Conservation (phyloP, 441 rosid genomes). For the Arabidopsis hybrid region DNA sequence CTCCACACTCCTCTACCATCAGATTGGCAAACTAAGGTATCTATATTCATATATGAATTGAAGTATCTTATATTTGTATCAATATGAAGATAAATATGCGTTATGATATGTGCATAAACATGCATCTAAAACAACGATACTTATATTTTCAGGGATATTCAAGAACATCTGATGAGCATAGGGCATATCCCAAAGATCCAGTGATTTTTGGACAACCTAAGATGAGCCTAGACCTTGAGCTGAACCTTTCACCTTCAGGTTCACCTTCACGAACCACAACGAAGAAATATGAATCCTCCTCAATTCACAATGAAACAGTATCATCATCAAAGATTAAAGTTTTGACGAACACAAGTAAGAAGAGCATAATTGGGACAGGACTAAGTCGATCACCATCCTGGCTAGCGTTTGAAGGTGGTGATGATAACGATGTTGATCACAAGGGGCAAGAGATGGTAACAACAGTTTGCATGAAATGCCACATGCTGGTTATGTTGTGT, state of each 20-base stretch:
- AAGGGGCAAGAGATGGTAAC: constrained; percentile 75
- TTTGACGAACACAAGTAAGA: constrained; percentile 37
- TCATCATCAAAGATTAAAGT: constrained; percentile 38
- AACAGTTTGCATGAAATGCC: constrained; percentile 74
- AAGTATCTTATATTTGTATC: not conserved
- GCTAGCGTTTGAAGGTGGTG: constrained; percentile 52
- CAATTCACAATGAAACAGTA: constrained; percentile 37
- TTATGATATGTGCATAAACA: not conserved
- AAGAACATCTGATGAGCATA: constrained; percentile 64
- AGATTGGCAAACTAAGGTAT: constrained; percentile 85
- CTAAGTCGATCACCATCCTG: constrained; percentile 53
- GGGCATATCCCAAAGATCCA: constrained; percentile 13
- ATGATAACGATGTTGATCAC: constrained; percentile 43
- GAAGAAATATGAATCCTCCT: constrained; percentile 23
- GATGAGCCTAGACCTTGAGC: constrained; percentile 83
- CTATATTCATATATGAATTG: not conserved
- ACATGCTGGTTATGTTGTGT: constrained; percentile 88
- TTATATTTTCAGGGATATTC: constrained; percentile 40
- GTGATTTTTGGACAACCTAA: constrained; percentile 45
- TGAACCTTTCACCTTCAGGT: constrained; percentile 69
- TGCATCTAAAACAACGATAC: constrained; percentile 22
- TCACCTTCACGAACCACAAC: constrained; percentile 46
- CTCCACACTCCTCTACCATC: constrained; percentile 70
- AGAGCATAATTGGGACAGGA: constrained; percentile 28
- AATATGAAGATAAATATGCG: not conserved